phyloP scores from a whole-genome alignment of 1,284 basidiomycete genomes.

The Pseudozyma tsukubaensis region DNA sequence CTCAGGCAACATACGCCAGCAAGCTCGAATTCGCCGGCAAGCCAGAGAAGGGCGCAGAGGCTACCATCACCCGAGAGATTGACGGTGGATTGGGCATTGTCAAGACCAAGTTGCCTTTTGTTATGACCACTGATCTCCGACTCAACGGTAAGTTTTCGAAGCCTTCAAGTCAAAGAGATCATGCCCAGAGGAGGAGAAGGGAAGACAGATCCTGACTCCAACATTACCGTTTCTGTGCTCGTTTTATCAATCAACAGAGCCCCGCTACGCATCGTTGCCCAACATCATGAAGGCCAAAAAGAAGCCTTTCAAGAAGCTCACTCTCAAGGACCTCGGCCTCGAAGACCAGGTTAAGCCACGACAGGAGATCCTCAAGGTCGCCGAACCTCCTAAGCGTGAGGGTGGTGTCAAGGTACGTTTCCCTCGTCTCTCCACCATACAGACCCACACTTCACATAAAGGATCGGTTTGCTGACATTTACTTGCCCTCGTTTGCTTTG shows the following conservation, averaged over 20 bases:
- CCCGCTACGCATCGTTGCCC: slow-evolving; percentile 68
- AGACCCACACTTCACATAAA: too few species aligned
- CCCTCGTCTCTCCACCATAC: not conserved
- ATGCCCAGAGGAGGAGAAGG: too few species aligned
- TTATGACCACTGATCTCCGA: slow-evolving; percentile 92
- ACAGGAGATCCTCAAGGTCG: slow-evolving; percentile 88
- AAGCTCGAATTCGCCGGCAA: slow-evolving; percentile 80
- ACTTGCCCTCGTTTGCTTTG: not conserved
- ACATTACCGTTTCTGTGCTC: not conserved
- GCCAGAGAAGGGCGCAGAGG: slow-evolving; percentile 75
- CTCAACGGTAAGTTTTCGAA: slow-evolving; percentile 56
- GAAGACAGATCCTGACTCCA: not conserved
- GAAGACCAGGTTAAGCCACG: slow-evolving; percentile 80
- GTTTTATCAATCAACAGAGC: slow-evolving; percentile 39
- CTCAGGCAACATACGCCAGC: slow-evolving; percentile 94
- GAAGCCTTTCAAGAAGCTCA: slow-evolving; percentile 90
- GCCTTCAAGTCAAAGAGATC: too few species aligned
- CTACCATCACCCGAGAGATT: slow-evolving; percentile 86
- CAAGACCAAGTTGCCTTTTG: slow-evolving; percentile 81
- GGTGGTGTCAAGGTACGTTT: slow-evolving; percentile 86
- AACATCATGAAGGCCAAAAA: slow-evolving; percentile 83
- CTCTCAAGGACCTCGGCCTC: slow-evolving; percentile 81
- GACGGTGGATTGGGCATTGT: slow-evolving; percentile 93
- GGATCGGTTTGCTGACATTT: slow-evolving; percentile 2
- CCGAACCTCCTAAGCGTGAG: slow-evolving; percentile 88